These are phyloP conservation scores for Kluyveromyces sp. DNA, from an alignment of 1,139 yeast species.

Conservation along the genomic window DNA sequence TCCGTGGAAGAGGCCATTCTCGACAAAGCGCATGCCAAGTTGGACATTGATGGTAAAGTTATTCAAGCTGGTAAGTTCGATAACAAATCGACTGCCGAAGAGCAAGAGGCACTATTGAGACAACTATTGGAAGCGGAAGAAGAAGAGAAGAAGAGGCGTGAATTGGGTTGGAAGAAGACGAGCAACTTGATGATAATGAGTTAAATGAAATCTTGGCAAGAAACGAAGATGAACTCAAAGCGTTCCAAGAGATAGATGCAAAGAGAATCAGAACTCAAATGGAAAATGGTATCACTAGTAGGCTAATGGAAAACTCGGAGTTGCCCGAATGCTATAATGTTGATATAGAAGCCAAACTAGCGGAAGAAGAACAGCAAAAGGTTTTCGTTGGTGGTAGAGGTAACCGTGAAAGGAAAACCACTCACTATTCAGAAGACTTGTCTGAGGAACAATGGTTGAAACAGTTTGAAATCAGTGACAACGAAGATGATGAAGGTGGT, in stretches of 20 bases:
- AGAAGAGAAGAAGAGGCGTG: constrained; percentile 43
- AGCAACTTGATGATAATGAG: constrained; percentile 62
- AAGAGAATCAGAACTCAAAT: constrained; percentile 44
- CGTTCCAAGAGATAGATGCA: constrained; percentile 51
- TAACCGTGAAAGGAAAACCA: constrained; percentile 54
- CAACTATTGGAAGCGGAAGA: constrained; percentile 68
- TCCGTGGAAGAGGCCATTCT: constrained; percentile 79
- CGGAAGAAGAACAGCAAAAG: constrained; percentile 41
- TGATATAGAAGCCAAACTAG: constrained; percentile 50
- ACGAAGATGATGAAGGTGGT: constrained; percentile 22
- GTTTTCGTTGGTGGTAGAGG: constrained; percentile 46
- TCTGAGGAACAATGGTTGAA: constrained; percentile 75
- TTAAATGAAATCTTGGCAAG: constrained; percentile 67
- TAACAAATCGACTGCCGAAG: constrained; percentile 74
- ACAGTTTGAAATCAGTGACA: constrained; percentile 42
- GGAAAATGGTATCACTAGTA: constrained; percentile 33
- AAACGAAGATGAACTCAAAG: constrained; percentile 47
- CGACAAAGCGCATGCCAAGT: constrained; percentile 74
- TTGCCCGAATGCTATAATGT: constrained; percentile 61
- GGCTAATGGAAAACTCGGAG: constrained; percentile 55
- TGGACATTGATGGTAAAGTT: constrained; percentile 82
- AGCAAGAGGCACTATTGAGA: constrained; percentile 69
- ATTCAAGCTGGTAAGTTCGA: constrained; percentile 86
- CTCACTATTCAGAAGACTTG: constrained; percentile 56
- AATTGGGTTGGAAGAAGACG: constrained; percentile 36